Evolutionary conservation across 106 monocot species (phyloP), one percentile per base, ranked within the genome.

Genomic region (Ottelia alismoides): DNA sequence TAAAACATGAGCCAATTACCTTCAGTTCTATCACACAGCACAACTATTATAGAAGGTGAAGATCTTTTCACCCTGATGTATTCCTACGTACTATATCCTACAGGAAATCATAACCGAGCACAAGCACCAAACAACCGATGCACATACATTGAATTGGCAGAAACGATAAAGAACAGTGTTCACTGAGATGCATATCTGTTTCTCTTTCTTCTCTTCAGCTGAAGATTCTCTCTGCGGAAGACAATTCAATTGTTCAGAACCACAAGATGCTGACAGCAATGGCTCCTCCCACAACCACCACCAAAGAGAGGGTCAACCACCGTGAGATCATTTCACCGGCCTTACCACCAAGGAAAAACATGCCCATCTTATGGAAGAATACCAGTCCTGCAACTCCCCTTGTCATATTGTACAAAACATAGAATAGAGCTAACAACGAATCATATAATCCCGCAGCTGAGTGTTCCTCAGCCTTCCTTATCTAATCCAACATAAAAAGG

Each of bases 211-310:
- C n/a, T n/a, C n/a, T n/a, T n/a, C n/a, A n/a, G n/a, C n/a, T n/a
- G n/a, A n/a, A n/a, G n/a, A n/a, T n/a, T 66, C 49, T 88, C 89
- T 40, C 64, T 82, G 58, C 70, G 64, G 10, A 85, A 56, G 52
- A 74, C 89, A 64, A 82, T 31, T 89, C 96, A 98, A 11, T 65
- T 67, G 56, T 79, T 77, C 21, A 70, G 69, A 43, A 98, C 96
- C 96, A 98, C 66, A 98, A 22, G 57, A 85, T 82, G 30, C 96
- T 98, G 19, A 89, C 96, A 25, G 72, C 27, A 28, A 98, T 98
- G 2, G 96, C 96, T 4, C 53, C 63, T 4, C 82, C 89, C 20
- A 98, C 85, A 1, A 96, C 89, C 19, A 89, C 51, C 31, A 98
- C 73, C 96, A 89, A 98, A 0, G 89, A 98, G 35, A 76, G 23